Percentiles rank a stretch among this genome's conserved stretches.
phyloP scores from a whole-genome alignment of 148 eudicot genomes.

The Spergularia marina region DNA sequence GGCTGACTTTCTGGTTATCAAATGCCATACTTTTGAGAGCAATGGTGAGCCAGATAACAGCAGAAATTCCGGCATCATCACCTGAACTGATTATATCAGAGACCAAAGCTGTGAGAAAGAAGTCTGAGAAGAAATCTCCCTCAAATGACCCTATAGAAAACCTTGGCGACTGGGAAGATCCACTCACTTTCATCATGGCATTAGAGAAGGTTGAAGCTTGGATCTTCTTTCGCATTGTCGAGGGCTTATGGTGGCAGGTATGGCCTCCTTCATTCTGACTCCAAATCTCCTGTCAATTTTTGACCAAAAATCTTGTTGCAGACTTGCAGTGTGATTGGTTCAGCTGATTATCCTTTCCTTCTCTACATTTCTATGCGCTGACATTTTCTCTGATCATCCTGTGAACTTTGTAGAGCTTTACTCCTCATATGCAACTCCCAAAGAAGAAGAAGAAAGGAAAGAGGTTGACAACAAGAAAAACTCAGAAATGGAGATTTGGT shows the following conservation, averaged over 20 bases:
- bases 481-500: conserved; percentile 43
- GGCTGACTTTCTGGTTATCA: conserved; percentile 91
- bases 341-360: neutral
- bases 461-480: conserved; percentile 42
- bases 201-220: conserved; percentile 88
- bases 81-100: conserved; percentile 20
- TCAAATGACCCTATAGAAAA: conserved; percentile 34
- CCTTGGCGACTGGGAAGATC: conserved; percentile 78
- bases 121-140: conserved; percentile 38
- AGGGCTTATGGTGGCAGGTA: conserved; percentile 99
- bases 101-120: conserved; percentile 31
- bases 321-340: neutral
- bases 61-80: conserved; percentile 30
- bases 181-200: conserved; percentile 56
- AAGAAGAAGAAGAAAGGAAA: conserved; percentile 50
- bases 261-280: neutral
- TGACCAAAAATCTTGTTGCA: neutral
- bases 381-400: neutral
- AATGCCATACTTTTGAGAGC: conserved; percentile 72
- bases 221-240: conserved; percentile 74
- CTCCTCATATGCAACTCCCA: conserved; percentile 82
- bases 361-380: neutral
- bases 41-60: conserved; percentile 54
- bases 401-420: conserved; percentile 54
- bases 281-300: neutral